A percentile compares a stretch with the other conserved stretches of the same genome.
Conservation (phyloP, 495 filamentous ascomycete species). For the Letharia columbiana region DNA sequence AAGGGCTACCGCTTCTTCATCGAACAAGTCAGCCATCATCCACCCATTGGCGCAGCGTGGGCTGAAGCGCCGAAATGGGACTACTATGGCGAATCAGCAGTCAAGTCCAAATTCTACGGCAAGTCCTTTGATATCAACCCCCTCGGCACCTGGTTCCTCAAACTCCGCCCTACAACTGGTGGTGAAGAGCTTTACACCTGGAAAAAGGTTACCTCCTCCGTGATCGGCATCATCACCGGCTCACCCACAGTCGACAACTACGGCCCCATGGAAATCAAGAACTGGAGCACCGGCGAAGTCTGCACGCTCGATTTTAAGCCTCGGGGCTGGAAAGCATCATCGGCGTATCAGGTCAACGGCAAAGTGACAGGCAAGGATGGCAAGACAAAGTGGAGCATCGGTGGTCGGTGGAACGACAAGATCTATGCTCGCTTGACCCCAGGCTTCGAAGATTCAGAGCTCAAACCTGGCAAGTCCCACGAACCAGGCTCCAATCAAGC, state of each 20-base stretch:
- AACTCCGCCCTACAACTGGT: constrained; percentile 66
- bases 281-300: constrained; percentile 87
- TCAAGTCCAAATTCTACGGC: constrained; percentile 95
- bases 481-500: constrained; percentile 53
- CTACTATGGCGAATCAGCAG: constrained; percentile 94
- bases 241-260: constrained; percentile 98
- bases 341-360: constrained; percentile 77
- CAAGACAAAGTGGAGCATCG: constrained; percentile 74
- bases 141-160: constrained; percentile 94
- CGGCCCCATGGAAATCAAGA: constrained; percentile 93
- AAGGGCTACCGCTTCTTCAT: constrained; percentile 97
- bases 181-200: constrained; percentile 91
- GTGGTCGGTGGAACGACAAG: constrained; percentile 94
- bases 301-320: constrained; percentile 92
- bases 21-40: constrained; percentile 97
- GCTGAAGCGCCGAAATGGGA: constrained; percentile 92
- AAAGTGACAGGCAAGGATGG: constrained; percentile 70
- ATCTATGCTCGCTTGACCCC: constrained; percentile 90
- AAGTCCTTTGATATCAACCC: constrained; percentile 96
- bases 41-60: constrained; percentile 87
- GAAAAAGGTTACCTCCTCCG: constrained; percentile 98
- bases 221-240: constrained; percentile 95
- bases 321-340: constrained; percentile 87
- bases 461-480: constrained; percentile 41
- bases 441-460: constrained; percentile 71